Evolutionary conservation across 2,329 filamentous ascomycete species (phyloP).

Genomic region (Pestalotiopsis sp.): DNA sequence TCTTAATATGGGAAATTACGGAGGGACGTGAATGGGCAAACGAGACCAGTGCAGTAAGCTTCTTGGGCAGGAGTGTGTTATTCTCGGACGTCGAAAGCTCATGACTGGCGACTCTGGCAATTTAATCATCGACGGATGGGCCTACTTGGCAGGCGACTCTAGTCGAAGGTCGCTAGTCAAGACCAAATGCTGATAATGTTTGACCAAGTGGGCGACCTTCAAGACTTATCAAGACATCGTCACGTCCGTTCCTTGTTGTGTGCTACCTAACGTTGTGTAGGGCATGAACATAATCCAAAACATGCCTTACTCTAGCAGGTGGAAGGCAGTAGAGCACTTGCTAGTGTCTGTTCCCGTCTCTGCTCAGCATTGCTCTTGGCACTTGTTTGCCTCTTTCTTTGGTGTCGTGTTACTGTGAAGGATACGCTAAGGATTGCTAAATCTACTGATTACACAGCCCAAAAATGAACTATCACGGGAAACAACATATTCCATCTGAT

Average conservation of each 20-base stretch:
- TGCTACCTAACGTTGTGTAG: background rate
- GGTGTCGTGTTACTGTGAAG: background rate
- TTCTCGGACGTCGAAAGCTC: background rate
- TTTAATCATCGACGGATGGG: background rate
- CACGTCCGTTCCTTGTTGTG: background rate
- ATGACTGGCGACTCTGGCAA: background rate
- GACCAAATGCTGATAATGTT: background rate
- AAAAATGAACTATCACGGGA: background rate
- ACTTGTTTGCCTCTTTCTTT: background rate
- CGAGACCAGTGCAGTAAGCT: slow-evolving; percentile 3
- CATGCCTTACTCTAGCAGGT: background rate
- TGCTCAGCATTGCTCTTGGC: background rate
- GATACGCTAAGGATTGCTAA: background rate
- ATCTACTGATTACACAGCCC: background rate
- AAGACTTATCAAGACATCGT: background rate
- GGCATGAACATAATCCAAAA: background rate
- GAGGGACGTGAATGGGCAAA: slow-evolving; percentile 2
- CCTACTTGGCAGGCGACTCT: background rate
- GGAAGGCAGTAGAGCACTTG: background rate
- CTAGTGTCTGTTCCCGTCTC: background rate
- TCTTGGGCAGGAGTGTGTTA: background rate
- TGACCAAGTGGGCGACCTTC: background rate
- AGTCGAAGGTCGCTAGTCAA: background rate
- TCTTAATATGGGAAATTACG: slow-evolving; percentile 6
- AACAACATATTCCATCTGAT: background rate